Percentiles rank a stretch among this genome's conserved stretches.
Conservation (phyloP, 768 basidiomycete genomes). For the Cystobasidium onofrii region DNA sequence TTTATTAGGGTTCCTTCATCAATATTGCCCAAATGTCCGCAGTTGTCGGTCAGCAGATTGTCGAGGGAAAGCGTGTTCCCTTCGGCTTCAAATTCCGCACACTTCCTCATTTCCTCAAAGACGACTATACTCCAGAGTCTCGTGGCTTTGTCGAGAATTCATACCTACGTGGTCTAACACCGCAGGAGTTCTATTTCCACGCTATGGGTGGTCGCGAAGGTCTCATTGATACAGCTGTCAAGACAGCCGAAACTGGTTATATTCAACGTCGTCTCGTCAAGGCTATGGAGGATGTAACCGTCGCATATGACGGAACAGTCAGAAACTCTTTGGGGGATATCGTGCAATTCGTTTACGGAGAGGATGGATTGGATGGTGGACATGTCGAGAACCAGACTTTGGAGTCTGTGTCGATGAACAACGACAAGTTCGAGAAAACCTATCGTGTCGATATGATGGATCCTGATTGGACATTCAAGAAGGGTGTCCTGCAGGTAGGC, state of each 20-base stretch:
- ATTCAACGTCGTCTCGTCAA: slow-evolving; percentile 98
- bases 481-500: slow-evolving; percentile 73
- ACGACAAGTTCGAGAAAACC: slow-evolving; percentile 76
- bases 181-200: slow-evolving; percentile 99
- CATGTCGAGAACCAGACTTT: slow-evolving; percentile 93
- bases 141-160: slow-evolving; percentile 99
- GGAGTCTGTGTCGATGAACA: slow-evolving; percentile 72
- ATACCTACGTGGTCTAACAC: slow-evolving; percentile 87
- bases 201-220: slow-evolving; percentile 99
- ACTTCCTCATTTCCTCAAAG: slow-evolving; percentile 94
- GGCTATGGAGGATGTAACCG: slow-evolving; percentile 93
- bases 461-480: slow-evolving; percentile 66
- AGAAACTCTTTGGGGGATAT: slow-evolving; percentile 94
- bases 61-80: slow-evolving; percentile 95
- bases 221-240: slow-evolving; percentile 97
- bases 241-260: slow-evolving; percentile 98
- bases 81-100: slow-evolving; percentile 97
- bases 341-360: slow-evolving; percentile 92
- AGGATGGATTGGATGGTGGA: slow-evolving; percentile 98
- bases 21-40: slow-evolving; percentile 99
- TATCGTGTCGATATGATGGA: slow-evolving; percentile 88
- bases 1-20: slow-evolving; percentile 57
- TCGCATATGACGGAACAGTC: slow-evolving; percentile 95
- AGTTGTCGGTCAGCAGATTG: slow-evolving; percentile 95
- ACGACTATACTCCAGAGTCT: slow-evolving; percentile 95